These are phyloP conservation scores for Sechiopsis laciniata DNA, from an alignment of 306 rosid genomes.

Conservation along the genomic window DNA sequence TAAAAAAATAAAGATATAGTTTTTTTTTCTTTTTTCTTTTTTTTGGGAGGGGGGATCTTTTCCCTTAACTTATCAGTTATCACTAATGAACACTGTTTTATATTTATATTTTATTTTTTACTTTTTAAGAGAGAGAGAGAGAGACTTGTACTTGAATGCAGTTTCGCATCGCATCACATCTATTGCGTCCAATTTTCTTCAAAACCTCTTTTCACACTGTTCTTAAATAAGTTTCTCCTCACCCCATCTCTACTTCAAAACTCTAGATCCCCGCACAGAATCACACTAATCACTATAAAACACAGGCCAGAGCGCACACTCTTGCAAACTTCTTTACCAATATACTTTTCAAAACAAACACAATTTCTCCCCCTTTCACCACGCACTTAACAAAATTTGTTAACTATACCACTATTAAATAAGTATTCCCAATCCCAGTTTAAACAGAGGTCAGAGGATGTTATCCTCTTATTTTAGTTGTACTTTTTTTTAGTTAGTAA, in stretches of 20 bases:
- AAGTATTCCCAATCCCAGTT: neutral
- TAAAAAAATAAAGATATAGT: no score
- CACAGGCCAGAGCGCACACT: neutral
- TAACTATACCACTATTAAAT: neutral
- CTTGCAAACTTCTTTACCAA: neutral
- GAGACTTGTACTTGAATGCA: no score
- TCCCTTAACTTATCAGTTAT: neutral
- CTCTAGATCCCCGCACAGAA: neutral
- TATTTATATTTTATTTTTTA: no score
- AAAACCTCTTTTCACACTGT: neutral
- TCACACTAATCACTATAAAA: neutral
- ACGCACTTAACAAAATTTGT: neutral
- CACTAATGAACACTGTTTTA: neutral
- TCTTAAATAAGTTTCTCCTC: neutral
- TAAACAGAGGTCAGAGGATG: neutral
- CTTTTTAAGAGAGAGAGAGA: no score
- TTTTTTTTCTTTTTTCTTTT: no score
- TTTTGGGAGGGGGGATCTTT: neutral
- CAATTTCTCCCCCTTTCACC: neutral
- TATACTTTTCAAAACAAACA: neutral
- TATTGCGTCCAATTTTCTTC: neutral
- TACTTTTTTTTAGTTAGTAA: neutral
- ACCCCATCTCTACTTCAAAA: neutral
- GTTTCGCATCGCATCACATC: neutral
- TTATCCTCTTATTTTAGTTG: constrained; percentile 3